These are phyloP conservation scores for Delphinella strobiligena DNA, from an alignment of 2,329 filamentous ascomycete species.

Conservation along the genomic window DNA sequence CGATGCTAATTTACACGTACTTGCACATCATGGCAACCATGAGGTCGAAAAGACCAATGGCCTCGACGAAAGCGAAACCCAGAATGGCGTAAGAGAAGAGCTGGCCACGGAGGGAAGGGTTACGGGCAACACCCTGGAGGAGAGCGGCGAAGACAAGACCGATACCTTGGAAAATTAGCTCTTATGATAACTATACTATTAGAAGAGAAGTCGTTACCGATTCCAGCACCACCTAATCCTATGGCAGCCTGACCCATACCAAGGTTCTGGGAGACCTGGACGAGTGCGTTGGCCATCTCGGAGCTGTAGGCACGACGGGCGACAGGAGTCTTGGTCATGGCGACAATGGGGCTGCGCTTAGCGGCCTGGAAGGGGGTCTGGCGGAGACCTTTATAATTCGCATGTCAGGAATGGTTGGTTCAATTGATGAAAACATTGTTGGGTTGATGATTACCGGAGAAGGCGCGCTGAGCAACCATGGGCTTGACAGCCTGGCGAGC, in stretches of 20 bases:
- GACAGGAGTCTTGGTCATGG: conserved; percentile 46
- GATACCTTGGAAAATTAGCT: too few relatives aligned
- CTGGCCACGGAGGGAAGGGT: background rate
- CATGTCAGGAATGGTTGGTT: conserved; percentile 6
- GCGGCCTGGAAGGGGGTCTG: conserved; percentile 56
- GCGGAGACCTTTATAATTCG: conserved; percentile 19
- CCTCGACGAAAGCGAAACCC: background rate
- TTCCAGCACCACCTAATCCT: conserved; percentile 48
- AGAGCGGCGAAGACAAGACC: conserved; percentile 5
- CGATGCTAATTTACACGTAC: conserved; percentile 25
- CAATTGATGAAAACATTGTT: conserved; percentile 3
- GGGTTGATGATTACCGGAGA: conserved; percentile 48
- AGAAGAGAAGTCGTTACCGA: background rate
- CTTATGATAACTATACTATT: too few relatives aligned
- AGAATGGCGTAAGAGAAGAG: background rate
- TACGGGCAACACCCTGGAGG: background rate
- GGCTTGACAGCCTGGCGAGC: conserved; percentile 44
- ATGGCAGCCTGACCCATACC: conserved; percentile 84
- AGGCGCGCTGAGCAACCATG: conserved; percentile 52
- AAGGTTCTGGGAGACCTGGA: conserved; percentile 83
- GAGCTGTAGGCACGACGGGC: conserved; percentile 62
- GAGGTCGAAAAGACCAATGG: conserved; percentile 12
- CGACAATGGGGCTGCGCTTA: conserved; percentile 61
- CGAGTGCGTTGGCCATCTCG: conserved; percentile 78
- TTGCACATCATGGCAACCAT: conserved; percentile 62